A percentile compares a stretch with the other conserved stretches of the same genome.
phyloP scores from a whole-genome alignment of 495 filamentous ascomycete species.

The Evernia prunastri region DNA sequence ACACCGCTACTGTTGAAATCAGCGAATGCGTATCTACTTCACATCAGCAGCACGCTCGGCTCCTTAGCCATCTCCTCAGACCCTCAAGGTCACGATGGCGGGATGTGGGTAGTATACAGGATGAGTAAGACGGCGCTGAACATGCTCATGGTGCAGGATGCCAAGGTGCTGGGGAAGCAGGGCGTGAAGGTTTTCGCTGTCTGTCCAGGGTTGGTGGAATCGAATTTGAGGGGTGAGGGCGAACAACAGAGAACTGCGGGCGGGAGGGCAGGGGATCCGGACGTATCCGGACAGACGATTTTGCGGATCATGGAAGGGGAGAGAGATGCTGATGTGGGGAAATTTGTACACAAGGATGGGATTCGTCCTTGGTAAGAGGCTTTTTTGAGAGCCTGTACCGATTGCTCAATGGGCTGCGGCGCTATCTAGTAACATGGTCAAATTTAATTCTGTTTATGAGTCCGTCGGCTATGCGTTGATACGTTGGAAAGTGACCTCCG shows the following conservation, averaged over 20 bases:
- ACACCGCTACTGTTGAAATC: constrained; percentile 30
- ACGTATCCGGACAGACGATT: constrained; percentile 30
- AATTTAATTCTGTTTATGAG: too few species aligned
- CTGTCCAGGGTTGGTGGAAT: constrained; percentile 30
- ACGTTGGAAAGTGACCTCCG: too few species aligned
- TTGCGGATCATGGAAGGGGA: constrained; percentile 33
- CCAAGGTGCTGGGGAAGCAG: constrained; percentile 9
- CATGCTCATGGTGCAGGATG: constrained; percentile 26
- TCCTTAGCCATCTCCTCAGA: constrained; percentile 15
- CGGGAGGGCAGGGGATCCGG: constrained; percentile 32
- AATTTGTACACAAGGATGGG: constrained; percentile 32
- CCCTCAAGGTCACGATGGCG: not conserved
- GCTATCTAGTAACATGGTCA: too few species aligned
- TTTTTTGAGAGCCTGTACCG: not conserved
- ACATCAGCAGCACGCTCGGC: constrained; percentile 29
- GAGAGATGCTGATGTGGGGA: constrained; percentile 33
- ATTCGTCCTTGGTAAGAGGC: constrained; percentile 28
- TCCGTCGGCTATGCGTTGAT: too few species aligned
- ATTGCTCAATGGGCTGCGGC: too few species aligned
- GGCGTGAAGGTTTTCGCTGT: constrained; percentile 30
- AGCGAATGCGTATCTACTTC: constrained; percentile 27
- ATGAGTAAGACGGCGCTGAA: constrained; percentile 30
- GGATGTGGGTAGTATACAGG: constrained; percentile 18
- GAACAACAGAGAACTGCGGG: constrained; percentile 29
- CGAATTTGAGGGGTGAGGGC: constrained; percentile 33